Conservation (phyloP, 2,329 filamentous ascomycete species). For the Ascochyta viciae-villosae region DNA sequence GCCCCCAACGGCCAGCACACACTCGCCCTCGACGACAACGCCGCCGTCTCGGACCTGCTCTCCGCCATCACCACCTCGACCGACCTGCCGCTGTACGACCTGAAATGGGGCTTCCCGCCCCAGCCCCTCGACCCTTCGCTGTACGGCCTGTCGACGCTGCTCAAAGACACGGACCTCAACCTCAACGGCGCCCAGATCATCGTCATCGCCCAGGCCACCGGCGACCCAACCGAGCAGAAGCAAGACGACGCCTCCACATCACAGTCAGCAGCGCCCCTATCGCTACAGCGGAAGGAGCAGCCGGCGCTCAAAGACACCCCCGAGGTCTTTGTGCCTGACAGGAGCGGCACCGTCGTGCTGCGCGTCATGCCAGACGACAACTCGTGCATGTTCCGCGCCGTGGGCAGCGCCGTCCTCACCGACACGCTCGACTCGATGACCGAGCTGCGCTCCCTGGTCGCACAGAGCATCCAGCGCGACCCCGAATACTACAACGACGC, state of each 20-base stretch:
- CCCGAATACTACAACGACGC: constrained; percentile 76
- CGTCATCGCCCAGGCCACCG: constrained; percentile 59
- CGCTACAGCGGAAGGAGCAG: constrained; percentile 53
- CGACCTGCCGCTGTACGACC: constrained; percentile 69
- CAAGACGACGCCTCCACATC: constrained; percentile 14
- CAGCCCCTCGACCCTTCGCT: constrained; percentile 69
- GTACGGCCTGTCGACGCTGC: constrained; percentile 58
- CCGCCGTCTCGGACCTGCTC: constrained; percentile 69
- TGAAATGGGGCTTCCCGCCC: constrained; percentile 87
- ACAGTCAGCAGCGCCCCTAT: constrained; percentile 43
- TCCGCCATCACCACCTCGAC: constrained; percentile 69
- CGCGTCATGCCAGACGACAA: constrained; percentile 98
- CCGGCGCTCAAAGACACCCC: constrained; percentile 64
- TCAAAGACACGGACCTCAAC: constrained; percentile 65
- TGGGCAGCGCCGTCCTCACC: constrained; percentile 79
- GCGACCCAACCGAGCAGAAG: constrained; percentile 37
- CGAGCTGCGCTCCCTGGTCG: constrained; percentile 78
- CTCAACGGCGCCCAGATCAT: constrained; percentile 74
- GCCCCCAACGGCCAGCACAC: constrained; percentile 76
- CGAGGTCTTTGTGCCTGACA: constrained; percentile 64
- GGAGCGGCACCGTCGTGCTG: constrained; percentile 69
- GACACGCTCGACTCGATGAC: constrained; percentile 69
- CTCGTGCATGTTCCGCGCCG: constrained; percentile 89
- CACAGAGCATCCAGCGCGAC: constrained; percentile 76
- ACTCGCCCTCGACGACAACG: constrained; percentile 71